Conservation (phyloP, 2,329 filamentous ascomycete genomes). For the Clonostachys rhizophaga region DNA sequence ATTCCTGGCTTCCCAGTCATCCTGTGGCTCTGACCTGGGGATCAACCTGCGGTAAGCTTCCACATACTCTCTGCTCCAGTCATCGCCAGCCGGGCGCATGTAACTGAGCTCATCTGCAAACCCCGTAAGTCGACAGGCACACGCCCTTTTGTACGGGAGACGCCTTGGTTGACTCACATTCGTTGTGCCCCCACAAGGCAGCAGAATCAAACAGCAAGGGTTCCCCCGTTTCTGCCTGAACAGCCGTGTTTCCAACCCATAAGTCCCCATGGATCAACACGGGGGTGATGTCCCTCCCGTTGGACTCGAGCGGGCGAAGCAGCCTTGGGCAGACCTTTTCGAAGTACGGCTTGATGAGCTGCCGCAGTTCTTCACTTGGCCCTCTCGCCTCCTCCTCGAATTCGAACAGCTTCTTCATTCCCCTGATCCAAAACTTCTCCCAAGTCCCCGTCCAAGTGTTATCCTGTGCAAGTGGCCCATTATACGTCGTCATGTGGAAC, state of each 20-base stretch:
- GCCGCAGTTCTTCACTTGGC: constrained; percentile 7
- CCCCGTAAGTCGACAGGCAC: not conserved
- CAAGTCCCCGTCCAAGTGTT: constrained; percentile 23
- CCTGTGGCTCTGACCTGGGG: constrained; percentile 13
- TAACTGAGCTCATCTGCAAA: not conserved
- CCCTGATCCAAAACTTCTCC: constrained; percentile 20
- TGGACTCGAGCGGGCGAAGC: constrained; percentile 16
- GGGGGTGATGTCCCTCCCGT: constrained; percentile 23
- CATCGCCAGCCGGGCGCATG: not conserved
- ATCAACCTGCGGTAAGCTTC: not conserved
- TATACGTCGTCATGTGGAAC: constrained; percentile 20
- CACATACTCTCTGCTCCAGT: not conserved
- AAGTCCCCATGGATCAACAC: constrained; percentile 38
- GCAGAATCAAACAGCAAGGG: constrained; percentile 32
- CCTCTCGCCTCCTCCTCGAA: constrained; percentile 1
- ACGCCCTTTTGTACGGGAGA: not conserved
- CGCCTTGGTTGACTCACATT: constrained; percentile 16
- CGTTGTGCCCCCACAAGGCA: constrained; percentile 35
- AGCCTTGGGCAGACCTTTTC: constrained; percentile 19
- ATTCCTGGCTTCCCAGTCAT: constrained; percentile 20
- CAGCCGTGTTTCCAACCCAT: constrained; percentile 31
- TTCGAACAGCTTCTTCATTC: not conserved
- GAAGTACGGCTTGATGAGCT: constrained; percentile 7
- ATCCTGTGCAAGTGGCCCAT: constrained; percentile 15
- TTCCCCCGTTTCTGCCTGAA: constrained; percentile 17